A percentile compares a stretch with the other conserved stretches of the same genome.
phyloP scores from a whole-genome alignment of 768 basidiomycete genomes.

The Rhizopogon vulgaris region DNA sequence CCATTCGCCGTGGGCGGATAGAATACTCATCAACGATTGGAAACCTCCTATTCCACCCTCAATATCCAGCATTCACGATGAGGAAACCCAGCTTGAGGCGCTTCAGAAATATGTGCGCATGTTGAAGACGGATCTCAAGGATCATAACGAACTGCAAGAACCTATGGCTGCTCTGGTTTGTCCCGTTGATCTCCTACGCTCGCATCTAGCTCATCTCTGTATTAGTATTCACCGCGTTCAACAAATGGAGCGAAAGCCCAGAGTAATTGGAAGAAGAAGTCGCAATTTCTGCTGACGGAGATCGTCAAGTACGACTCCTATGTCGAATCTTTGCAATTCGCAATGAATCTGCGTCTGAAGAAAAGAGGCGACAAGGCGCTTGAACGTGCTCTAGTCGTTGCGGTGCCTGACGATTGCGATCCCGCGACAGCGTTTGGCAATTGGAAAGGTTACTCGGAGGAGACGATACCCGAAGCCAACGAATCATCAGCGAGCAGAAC shows the following conservation, averaged over 20 bases:
- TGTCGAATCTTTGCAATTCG: constrained; percentile 80
- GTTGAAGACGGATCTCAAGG: constrained; percentile 73
- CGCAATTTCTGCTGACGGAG: constrained; percentile 83
- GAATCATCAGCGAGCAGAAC: constrained; percentile 27
- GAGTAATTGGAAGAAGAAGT: constrained; percentile 91
- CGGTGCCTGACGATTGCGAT: constrained; percentile 26
- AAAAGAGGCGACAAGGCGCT: constrained; percentile 85
- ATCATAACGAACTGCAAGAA: constrained; percentile 76
- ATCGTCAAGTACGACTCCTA: constrained; percentile 96
- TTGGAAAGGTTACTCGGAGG: constrained; percentile 37
- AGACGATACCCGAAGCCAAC: constrained; percentile 43
- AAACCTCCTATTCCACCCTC: constrained; percentile 83
- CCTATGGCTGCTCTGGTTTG: constrained; percentile 77
- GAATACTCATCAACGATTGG: constrained; percentile 87
- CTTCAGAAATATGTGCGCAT: constrained; percentile 72
- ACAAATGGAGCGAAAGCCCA: constrained; percentile 69
- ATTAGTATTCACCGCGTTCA: constrained; percentile 77
- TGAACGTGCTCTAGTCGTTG: constrained; percentile 46
- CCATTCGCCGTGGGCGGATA: constrained; percentile 72
- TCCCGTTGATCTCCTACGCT: constrained; percentile 8
- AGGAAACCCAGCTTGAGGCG: constrained; percentile 89
- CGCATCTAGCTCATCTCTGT: constrained; percentile 7
- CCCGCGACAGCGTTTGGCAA: constrained; percentile 24
- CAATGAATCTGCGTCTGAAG: constrained; percentile 80
- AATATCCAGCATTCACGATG: constrained; percentile 80